A percentile compares a stretch with the other conserved stretches of the same genome.
phyloP scores from a whole-genome alignment of 768 basidiomycete genomes.

The Pilatotrama ljubarskyi region DNA sequence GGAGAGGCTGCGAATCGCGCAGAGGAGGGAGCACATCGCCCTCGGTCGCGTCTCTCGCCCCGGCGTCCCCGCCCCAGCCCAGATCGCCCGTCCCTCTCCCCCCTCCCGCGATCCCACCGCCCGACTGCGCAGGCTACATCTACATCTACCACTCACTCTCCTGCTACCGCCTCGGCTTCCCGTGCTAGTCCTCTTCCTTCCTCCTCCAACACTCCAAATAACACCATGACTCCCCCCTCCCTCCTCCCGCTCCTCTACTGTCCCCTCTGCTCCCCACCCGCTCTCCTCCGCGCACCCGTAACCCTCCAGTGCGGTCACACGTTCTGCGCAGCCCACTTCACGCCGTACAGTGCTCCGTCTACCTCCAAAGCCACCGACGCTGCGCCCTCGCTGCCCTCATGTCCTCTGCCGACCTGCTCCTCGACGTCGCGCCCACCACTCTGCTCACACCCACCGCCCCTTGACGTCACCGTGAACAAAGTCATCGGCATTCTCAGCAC shows the following conservation, averaged over 20 bases:
- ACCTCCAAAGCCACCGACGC: conserved; percentile 15
- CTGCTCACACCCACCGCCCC: conserved; percentile 21
- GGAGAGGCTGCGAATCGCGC: conserved; percentile 13
- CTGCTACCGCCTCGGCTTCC: background rate
- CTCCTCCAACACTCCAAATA: background rate
- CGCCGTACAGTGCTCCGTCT: conserved; percentile 9
- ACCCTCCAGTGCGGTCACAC: conserved; percentile 84
- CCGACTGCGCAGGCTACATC: background rate
- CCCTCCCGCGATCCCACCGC: conserved; percentile 1
- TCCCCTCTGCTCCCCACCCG: conserved; percentile 47
- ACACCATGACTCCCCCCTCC: conserved; percentile 21
- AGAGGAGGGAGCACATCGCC: background rate
- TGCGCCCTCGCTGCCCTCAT: conserved; percentile 23
- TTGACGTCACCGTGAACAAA: conserved; percentile 62
- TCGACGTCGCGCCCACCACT: conserved; percentile 5
- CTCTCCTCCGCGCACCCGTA: conserved; percentile 45
- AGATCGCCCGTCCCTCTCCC: conserved; percentile 2
- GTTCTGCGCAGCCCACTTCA: conserved; percentile 53
- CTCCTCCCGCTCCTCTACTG: conserved; percentile 50
- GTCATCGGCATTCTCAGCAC: conserved; percentile 44
- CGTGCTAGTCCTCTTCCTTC: background rate
- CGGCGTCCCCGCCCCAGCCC: background rate
- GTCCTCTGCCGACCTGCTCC: conserved; percentile 41
- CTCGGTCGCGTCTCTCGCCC: background rate
- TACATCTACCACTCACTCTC: background rate